Evolutionary conservation across 108 stramenopile genomes (phyloP).

Genomic region (Schizochytrium sp.): DNA sequence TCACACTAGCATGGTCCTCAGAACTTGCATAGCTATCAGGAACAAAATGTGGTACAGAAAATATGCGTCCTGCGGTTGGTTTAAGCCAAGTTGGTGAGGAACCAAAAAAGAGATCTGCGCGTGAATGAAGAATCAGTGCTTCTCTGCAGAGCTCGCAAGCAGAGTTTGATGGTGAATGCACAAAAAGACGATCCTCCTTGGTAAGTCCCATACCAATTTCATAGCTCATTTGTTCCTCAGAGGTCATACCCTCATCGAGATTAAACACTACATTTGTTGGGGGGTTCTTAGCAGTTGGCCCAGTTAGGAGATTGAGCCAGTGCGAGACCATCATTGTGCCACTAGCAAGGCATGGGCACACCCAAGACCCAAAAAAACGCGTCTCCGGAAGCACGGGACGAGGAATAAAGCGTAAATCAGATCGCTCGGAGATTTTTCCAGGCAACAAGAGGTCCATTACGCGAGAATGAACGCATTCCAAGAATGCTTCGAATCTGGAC

Average conservation of each 20-base stretch:
- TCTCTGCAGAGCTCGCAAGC: background rate
- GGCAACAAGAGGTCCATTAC: background rate
- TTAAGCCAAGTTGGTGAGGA: background rate
- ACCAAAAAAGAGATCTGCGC: conserved; percentile 17
- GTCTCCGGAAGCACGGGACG: conserved; percentile 38
- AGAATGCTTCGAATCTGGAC: background rate
- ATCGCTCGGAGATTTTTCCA: background rate
- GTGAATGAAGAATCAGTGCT: background rate
- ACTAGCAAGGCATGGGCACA: conserved; percentile 41
- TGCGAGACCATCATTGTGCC: conserved; percentile 55
- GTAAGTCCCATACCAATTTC: conserved; percentile 26
- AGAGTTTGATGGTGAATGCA: background rate
- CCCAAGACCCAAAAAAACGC: conserved; percentile 58
- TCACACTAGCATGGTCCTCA: background rate
- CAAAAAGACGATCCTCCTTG: conserved; percentile 34
- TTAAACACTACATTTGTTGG: conserved; percentile 42
- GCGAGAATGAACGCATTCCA: background rate
- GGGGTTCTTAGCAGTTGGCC: conserved; percentile 30
- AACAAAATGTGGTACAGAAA: conserved; percentile 8
- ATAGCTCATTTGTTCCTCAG: conserved; percentile 57
- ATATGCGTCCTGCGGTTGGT: background rate
- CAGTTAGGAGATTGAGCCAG: conserved; percentile 57
- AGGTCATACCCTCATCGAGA: conserved; percentile 46
- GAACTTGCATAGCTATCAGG: background rate
- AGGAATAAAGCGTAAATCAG: background rate